These are phyloP conservation scores for Phytophthora meadii DNA, from an alignment of 352 stramenopile species.

Conservation along the genomic window DNA sequence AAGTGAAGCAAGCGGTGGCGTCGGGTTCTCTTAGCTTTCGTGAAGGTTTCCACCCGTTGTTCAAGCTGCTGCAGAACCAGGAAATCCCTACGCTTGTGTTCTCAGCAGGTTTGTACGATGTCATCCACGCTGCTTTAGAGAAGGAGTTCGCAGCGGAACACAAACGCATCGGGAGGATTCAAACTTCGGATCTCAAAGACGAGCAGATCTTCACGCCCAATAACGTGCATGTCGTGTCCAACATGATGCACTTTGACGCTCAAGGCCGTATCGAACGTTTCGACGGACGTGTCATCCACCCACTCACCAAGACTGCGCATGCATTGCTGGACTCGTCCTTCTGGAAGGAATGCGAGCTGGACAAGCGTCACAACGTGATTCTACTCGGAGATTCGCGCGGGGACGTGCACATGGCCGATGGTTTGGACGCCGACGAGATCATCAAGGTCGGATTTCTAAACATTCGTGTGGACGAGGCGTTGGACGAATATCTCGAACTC, in stretches of 20 bases:
- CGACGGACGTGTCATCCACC: constrained; percentile 69
- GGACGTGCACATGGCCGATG: constrained; percentile 64
- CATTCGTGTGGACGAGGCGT: constrained; percentile 59
- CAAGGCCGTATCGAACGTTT: constrained; percentile 55
- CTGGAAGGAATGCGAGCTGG: constrained; percentile 53
- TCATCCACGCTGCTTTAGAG: no score
- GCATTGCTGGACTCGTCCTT: constrained; percentile 67
- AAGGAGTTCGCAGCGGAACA: neutral
- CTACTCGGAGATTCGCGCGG: constrained; percentile 70
- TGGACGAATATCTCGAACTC: constrained; percentile 68
- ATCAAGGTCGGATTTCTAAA: constrained; percentile 77
- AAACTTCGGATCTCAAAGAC: neutral
- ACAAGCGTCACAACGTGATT: constrained; percentile 69
- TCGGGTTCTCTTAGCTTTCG: no score
- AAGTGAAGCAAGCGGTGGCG: no score
- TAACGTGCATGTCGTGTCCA: constrained; percentile 79
- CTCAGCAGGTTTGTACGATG: no score
- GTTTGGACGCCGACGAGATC: constrained; percentile 62
- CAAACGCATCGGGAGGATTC: constrained; percentile 12
- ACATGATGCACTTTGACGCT: constrained; percentile 78
- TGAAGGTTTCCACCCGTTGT: no score
- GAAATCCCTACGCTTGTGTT: no score
- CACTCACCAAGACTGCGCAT: constrained; percentile 78
- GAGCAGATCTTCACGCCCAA: constrained; percentile 25
- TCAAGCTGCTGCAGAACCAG: no score